Base-by-base conservation (phyloP, 441 rosid genomes). In the Metrosideros polymorpha region DNA sequence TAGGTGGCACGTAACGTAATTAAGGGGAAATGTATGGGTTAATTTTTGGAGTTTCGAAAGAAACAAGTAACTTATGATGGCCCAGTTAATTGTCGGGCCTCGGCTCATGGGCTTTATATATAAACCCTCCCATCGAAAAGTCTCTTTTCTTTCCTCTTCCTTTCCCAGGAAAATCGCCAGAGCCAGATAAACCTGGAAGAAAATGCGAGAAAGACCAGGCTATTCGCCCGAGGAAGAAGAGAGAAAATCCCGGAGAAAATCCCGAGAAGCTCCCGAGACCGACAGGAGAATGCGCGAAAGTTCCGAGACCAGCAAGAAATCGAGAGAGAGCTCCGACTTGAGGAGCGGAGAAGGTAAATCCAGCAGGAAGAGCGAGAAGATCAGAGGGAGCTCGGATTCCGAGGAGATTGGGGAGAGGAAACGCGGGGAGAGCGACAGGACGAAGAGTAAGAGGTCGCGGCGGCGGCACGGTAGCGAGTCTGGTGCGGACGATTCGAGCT, bases 381-480 rank as follows among this genome's bases (percentile, higher is more conserved):
- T 61, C 10, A 84, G 83, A 87, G 91, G 86, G 56, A 59, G 71
- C 35, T 88, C 91, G 18, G 91, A 89, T 47, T 84, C 84, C 35
- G 91, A 87, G 85, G 84, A 89, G 15, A 90, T 86, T 49, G 92
- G 51, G 15, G 85, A 85, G 75, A 76, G 87, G 50, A 87, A 87
- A 63, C 85, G 71, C 22, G 57, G 91, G 82, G 89, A 89, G 84
- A 90, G 88, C 25, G 84, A 79, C 25, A 89, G 83, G 82, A 92
- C 87, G 84, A 87, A 89, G 90, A 86, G 92, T 61, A 53, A 63
- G 83, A 93, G 89, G 86, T 92, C 94, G 32, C 90, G 95, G 55
- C 90, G 89, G 84, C 88, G 94, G 85, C 84, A 71, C 85, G 85
- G 90, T 84, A 84, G 86, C 63, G 90, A 89, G 42, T 90, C 91